These are phyloP conservation scores for Rutstroemia sp. DNA, from an alignment of 2,329 filamentous ascomycete species.

Conservation along the genomic window DNA sequence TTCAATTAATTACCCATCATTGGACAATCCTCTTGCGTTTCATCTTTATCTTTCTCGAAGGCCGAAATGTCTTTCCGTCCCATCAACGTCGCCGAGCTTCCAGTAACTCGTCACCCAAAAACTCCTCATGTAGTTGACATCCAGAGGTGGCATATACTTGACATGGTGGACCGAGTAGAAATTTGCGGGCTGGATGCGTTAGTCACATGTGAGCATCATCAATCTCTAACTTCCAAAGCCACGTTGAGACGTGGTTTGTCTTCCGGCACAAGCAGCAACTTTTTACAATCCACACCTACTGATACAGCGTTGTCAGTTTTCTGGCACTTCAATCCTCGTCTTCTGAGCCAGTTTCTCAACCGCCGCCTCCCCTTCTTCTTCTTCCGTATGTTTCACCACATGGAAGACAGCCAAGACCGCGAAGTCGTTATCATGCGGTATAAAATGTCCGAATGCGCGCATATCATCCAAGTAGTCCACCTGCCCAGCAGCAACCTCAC, in stretches of 20 bases:
- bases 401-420: too few species aligned
- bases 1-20: too few species aligned
- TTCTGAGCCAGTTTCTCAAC: slow-evolving; percentile 2
- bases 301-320: not conserved
- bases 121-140: not conserved
- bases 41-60: not conserved
- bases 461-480: not conserved
- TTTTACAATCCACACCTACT: not conserved
- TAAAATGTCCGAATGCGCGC: not conserved
- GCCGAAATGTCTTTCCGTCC: not conserved
- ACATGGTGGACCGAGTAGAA: too few species aligned
- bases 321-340: not conserved
- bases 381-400: not conserved
- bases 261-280: not conserved
- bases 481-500: not conserved
- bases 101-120: not conserved
- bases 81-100: not conserved
- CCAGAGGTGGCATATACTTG: not conserved
- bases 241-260: too few species aligned
- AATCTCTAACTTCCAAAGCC: not conserved
- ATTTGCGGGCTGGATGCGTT: not conserved
- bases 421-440: not conserved
- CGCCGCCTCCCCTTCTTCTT: not conserved
- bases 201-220: not conserved
- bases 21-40: not conserved